phyloP scores from a whole-genome alignment of 176 grass and related monocot species.

The Hordeum marinum region DNA sequence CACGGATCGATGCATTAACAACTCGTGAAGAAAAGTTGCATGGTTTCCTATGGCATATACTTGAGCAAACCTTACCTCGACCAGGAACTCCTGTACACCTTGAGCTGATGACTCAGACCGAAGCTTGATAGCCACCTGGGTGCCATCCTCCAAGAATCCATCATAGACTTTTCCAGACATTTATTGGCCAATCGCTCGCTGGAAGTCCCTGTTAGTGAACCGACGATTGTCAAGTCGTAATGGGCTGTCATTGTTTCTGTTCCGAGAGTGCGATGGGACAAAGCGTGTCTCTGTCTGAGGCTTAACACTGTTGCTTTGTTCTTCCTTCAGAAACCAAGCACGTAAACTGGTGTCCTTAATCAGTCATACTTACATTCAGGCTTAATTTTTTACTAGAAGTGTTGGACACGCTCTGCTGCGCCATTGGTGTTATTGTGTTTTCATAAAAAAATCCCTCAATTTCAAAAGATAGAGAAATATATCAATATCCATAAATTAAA shows the following conservation, averaged over 20 bases:
- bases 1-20: background rate
- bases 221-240: conserved; percentile 33
- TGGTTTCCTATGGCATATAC: background rate
- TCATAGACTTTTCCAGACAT: conserved; percentile 32
- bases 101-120: conserved; percentile 38
- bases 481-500: too few relatives aligned
- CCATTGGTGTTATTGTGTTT: too few relatives aligned
- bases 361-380: too few relatives aligned
- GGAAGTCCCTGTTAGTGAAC: conserved; percentile 36
- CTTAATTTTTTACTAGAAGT: too few relatives aligned
- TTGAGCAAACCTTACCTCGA: conserved; percentile 36
- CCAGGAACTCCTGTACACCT: conserved; percentile 42
- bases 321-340: background rate
- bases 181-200: background rate
- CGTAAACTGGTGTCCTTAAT: too few relatives aligned
- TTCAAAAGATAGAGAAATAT: too few relatives aligned
- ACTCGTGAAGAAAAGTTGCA: background rate
- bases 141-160: conserved; percentile 52
- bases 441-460: too few relatives aligned
- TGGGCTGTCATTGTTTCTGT: background rate
- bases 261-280: background rate
- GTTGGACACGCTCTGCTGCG: too few relatives aligned
- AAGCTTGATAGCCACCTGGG: conserved; percentile 62
- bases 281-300: background rate
- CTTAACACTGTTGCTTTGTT: background rate